Evolutionary conservation across 2,329 filamentous ascomycete species (phyloP), one percentile per base, ranked within the genome.

Genomic region (Zymoseptoria crescenta): DNA sequence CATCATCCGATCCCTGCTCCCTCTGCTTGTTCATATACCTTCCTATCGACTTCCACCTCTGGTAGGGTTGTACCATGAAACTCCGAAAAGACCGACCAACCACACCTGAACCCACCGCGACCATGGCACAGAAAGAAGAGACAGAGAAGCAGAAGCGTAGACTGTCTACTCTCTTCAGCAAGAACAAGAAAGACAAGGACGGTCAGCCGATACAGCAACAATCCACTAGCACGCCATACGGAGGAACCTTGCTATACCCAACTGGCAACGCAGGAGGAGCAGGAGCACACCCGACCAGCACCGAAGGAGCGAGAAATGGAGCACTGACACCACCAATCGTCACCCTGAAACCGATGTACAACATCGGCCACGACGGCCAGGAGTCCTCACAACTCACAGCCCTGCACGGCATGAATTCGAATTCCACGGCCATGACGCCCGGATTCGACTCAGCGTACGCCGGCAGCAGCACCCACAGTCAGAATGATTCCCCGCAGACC

Each of bases 371-470:
- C 7, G 35, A 45, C 35, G 35, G 35, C 3, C 10, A 16, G 10
- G 13, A 45, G 35, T 6, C 16, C 13, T 45, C 35, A 2, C 35
- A 45, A n/a, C 35, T 45, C 35, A 16, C 35, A 16, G 35, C 35
- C 5, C 35, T 45, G 35, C 35, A 45, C 48, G 56, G 56, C 27
- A 51, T 51, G 28, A 28, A 52, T 4, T 58, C 59, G 9, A 27
- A 54, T 13, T 28, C 27, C 19, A 52, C 35, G 2, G 35, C 35
- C 16, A 45, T 45, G 35, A 53, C 59, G 16, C 56, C 56, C 9
- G 49, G 59, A 8, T 62, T 57, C 50, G 67, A 68, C 52, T 68
- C 67, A 5, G 67, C 67, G 35, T 68, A 68, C 55, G 35, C 35
- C 7, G 67, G 61, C 9, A 67, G 63, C 50, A 67, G 65, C 41